phyloP scores from a whole-genome alignment of 768 basidiomycete species.

The Boletus pseudopeckii region DNA sequence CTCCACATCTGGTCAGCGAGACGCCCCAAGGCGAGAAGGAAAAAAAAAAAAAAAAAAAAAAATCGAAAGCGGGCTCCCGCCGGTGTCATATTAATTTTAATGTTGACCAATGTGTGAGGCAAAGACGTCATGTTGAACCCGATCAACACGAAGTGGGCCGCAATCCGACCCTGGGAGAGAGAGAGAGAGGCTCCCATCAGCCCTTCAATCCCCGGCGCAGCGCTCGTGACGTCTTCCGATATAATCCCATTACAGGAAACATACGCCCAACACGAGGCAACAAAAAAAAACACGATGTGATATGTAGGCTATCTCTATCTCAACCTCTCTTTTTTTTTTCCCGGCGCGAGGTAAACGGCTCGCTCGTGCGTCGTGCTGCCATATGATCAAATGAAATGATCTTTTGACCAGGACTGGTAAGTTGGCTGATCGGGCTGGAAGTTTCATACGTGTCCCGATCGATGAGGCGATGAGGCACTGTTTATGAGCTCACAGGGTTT shows the following conservation, averaged over 20 bases:
- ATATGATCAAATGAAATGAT: conserved; percentile 6
- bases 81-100: no score
- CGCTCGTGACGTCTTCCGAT: conserved; percentile 4
- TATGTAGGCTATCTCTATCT: conserved; percentile 12
- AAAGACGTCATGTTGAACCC: conserved; percentile 6
- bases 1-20: no score
- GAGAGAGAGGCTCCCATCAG: no score
- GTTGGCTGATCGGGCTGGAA: conserved; percentile 8
- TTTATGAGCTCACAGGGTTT: conserved; percentile 15
- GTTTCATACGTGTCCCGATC: conserved; percentile 5
- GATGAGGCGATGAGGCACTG: conserved; percentile 7
- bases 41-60: no score
- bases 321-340: not conserved
- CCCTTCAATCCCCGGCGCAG: conserved; percentile 9
- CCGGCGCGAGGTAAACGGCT: not conserved
- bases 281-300: conserved; percentile 7
- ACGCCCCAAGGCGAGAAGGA: no score
- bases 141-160: conserved; percentile 9
- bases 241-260: no score
- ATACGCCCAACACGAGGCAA: conserved; percentile 18
- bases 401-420: not conserved
- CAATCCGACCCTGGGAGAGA: no score
- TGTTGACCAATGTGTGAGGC: not conserved
- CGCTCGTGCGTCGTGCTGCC: not conserved
- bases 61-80: no score